Percentiles rank a stretch among this genome's conserved stretches.
phyloP scores from a whole-genome alignment of 345 rosid genomes.

The Eucalyptus rudis region DNA sequence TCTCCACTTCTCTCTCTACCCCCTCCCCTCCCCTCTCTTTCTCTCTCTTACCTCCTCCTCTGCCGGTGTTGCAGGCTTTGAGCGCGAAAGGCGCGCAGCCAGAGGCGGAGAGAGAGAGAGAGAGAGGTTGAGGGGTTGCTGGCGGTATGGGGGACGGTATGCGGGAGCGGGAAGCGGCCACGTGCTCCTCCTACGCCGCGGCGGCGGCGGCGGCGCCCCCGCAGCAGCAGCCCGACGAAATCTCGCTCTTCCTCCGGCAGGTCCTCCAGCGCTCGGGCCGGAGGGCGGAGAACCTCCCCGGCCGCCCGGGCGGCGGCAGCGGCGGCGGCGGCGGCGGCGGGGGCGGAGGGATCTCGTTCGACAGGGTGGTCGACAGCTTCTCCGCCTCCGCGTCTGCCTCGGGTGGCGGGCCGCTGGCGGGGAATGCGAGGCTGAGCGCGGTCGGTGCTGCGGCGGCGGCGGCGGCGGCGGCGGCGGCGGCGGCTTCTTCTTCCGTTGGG shows the following conservation, averaged over 20 bases:
- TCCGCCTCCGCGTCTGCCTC: neutral
- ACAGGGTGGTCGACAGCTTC: neutral
- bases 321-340: neutral
- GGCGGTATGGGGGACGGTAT: neutral
- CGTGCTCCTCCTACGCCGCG: neutral
- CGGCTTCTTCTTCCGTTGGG: slow-evolving; percentile 1
- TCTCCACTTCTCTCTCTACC: neutral
- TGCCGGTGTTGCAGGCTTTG: neutral
- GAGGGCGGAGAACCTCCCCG: neutral
- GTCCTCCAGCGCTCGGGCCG: slow-evolving; percentile 41
- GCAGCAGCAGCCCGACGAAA: slow-evolving; percentile 29
- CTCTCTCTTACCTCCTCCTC: neutral
- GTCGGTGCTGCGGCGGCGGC: neutral
- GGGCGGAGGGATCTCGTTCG: neutral
- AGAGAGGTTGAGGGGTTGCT: neutral
- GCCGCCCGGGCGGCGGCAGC: neutral
- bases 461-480: too few species aligned
- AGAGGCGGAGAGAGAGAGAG: neutral
- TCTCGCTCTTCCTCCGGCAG: slow-evolving; percentile 54
- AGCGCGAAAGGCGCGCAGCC: neutral
- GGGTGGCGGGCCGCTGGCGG: neutral
- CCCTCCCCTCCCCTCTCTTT: neutral
- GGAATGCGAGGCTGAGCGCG: neutral
- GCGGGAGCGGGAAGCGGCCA: neutral
- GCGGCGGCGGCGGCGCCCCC: neutral